phyloP scores from a whole-genome alignment of 257 asterid genomes.

The Ilex asprella region DNA sequence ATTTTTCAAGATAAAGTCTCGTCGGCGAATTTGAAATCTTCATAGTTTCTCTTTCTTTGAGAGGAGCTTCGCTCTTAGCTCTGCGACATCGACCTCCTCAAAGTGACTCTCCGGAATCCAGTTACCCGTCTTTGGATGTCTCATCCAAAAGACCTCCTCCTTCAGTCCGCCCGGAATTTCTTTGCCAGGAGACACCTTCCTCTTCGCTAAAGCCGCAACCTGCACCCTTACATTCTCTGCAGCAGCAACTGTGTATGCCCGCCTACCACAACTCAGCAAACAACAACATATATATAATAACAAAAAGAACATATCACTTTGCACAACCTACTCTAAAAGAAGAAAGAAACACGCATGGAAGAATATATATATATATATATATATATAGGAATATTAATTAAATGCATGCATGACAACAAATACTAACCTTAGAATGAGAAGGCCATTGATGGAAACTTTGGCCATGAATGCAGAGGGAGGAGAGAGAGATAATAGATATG shows the following conservation, averaged over 20 bases:
- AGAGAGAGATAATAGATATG: too few species aligned
- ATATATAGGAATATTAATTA: too few species aligned
- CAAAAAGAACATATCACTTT: too few species aligned
- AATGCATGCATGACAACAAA: too few species aligned
- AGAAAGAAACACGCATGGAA: too few species aligned
- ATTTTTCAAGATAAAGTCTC: too few species aligned
- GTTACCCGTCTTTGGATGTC: conserved; percentile 44
- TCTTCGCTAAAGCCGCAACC: background rate
- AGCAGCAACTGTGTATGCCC: background rate
- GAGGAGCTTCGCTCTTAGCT: conserved; percentile 30
- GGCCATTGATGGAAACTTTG: background rate
- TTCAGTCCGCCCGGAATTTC: background rate
- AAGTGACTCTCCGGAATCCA: conserved; percentile 46
- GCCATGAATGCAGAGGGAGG: background rate
- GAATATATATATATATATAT: too few species aligned
- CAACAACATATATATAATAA: too few species aligned
- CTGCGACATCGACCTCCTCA: conserved; percentile 23
- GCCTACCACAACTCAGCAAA: background rate
- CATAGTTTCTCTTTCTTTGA: conserved; percentile 6
- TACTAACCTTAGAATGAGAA: background rate
- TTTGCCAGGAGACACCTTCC: background rate
- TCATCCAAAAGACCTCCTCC: conserved; percentile 38
- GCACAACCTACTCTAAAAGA: too few species aligned
- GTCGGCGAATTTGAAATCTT: too few species aligned
- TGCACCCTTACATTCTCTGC: conserved; percentile 7